phyloP scores from a whole-genome alignment of 306 rosid species.

The Ammopiptanthus mongolicus region DNA sequence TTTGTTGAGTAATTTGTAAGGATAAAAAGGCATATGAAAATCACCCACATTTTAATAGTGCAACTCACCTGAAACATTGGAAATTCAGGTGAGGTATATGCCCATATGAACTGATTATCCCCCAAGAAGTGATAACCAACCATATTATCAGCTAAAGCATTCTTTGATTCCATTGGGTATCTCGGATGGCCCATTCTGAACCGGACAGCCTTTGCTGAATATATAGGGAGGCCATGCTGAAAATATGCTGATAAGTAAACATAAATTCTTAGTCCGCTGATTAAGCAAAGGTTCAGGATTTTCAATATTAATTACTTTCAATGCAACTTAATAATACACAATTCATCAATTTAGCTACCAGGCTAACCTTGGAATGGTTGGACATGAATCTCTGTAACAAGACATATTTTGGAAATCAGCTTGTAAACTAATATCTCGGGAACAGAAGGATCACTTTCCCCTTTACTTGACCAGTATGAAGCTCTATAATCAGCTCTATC shows the following conservation, averaged over 20 bases:
- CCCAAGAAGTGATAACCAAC: background rate
- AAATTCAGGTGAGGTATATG: conserved; percentile 61
- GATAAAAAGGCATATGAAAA: background rate
- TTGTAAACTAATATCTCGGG: conserved; percentile 53
- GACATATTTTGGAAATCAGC: conserved; percentile 42
- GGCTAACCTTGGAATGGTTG: conserved; percentile 63
- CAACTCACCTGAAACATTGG: conserved; percentile 58
- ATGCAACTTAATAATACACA: conserved; percentile 4
- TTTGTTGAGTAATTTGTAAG: background rate
- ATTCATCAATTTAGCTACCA: background rate
- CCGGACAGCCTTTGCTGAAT: conserved; percentile 58
- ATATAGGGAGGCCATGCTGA: conserved; percentile 50
- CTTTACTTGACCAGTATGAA: conserved; percentile 74
- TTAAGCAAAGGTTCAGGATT: conserved; percentile 10
- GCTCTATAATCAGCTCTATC: conserved; percentile 32
- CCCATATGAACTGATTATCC: conserved; percentile 36
- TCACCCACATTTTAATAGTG: background rate
- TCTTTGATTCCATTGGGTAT: background rate
- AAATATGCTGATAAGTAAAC: conserved; percentile 51
- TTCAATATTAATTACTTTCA: background rate
- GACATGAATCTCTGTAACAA: conserved; percentile 54
- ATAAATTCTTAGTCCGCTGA: conserved; percentile 14
- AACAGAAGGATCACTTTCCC: conserved; percentile 46
- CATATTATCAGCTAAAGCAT: background rate
- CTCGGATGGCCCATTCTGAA: conserved; percentile 47